Evolutionary conservation across 2,329 filamentous ascomycete genomes (phyloP), one percentile per base, ranked within the genome.

Genomic region (Botrytis fragariae): DNA sequence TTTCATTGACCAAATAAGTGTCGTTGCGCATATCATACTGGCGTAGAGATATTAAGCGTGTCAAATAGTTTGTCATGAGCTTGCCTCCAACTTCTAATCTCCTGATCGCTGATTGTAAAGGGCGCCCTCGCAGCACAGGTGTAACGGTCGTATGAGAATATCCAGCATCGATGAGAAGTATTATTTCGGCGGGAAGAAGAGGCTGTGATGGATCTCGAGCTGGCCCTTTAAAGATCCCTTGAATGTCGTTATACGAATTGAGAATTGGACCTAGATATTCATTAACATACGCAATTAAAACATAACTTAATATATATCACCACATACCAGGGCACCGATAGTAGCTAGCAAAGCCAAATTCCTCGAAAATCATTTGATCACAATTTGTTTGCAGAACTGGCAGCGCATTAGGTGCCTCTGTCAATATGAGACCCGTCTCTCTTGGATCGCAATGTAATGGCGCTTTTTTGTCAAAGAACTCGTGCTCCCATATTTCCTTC

Each of bases 1-100:
- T 95, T 82, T 98, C 93, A 79, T 97, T 97, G 81, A 98, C 94
- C 69, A 98, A 91, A 81, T 97, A 91, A 0, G 93, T 92, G 79
- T 99, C 96, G 81, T 97, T 95, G 75, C 96, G 90, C 90, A 99
- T 95, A 81, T 98, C 95, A 82, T 97, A 97, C 80, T 98, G 94
- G 10, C 96, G 91, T 22, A 97, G 87, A 1, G 95, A 98, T 29
- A 98, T 90, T 25, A 97, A 87, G 73, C 96, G 93, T 65, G 96
- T 95, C 48, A 99, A 86, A 81, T 97, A 92, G 81, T 98, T 98
- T 35, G 95, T 98, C 75, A 99, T 84, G 69, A 97, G 88, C 83
- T 97, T 98, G 73, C 96, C 96, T 61, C 96, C 96, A 10, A 98
- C 88, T 72, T 98, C 94, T 64, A 99, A 89, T 57, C 96, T 88